These are phyloP conservation scores for Dunaliella primolecta DNA, from an alignment of 139 green algal genomes.

Conservation along the genomic window DNA sequence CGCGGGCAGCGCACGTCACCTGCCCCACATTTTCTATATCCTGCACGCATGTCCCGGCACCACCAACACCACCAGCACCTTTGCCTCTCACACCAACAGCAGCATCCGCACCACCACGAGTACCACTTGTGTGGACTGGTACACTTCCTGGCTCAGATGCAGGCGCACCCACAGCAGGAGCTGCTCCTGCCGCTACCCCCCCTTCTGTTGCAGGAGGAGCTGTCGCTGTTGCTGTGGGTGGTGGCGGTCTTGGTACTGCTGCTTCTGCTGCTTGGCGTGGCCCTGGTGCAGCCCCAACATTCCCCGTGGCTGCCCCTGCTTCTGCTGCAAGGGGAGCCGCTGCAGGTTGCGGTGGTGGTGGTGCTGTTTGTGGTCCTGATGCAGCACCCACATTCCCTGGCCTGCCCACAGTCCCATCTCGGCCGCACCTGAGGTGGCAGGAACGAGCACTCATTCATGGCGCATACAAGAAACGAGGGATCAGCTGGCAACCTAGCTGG, in stretches of 20 bases:
- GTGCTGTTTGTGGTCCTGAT: not conserved
- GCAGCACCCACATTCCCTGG: no score
- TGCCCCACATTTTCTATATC: no score
- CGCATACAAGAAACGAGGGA: no score
- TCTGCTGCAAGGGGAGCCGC: not conserved
- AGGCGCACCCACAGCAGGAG: not conserved
- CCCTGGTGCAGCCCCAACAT: not conserved
- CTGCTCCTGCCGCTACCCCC: not conserved
- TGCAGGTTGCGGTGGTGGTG: not conserved
- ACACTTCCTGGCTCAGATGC: not conserved
- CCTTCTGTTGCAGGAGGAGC: not conserved
- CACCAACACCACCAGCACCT: not conserved
- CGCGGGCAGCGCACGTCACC: no score
- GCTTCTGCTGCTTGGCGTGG: not conserved
- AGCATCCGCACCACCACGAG: not conserved
- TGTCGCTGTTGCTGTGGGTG: not conserved
- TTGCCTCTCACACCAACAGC: not conserved
- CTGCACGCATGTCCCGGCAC: no score
- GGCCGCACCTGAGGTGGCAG: not conserved
- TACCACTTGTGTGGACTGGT: no score
- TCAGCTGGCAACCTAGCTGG: no score
- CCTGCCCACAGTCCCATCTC: no score
- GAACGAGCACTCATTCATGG: no score
- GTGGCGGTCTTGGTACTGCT: not conserved
- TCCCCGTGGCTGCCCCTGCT: not conserved